phyloP scores from a whole-genome alignment of 225 moss, liverwort and hornwort species.

The Physcomitrellopsis africana region DNA sequence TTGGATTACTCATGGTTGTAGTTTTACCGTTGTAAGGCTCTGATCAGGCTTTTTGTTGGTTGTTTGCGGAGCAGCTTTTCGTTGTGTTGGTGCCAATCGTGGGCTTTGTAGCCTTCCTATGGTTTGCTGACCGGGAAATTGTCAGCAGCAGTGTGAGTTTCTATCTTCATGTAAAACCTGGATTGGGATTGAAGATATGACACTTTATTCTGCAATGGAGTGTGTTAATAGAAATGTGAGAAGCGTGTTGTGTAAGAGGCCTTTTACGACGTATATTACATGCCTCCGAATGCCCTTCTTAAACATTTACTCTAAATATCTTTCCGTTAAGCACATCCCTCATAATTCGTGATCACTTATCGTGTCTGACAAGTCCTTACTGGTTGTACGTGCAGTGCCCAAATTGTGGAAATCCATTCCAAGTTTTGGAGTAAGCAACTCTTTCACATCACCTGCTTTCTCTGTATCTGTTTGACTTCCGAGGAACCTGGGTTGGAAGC shows the following conservation, averaged over 20 bases:
- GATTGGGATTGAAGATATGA: slow-evolving; percentile 11
- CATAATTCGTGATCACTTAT: slow-evolving; percentile 7
- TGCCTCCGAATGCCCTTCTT: not conserved
- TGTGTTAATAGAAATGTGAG: not conserved
- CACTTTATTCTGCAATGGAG: slow-evolving; percentile 9
- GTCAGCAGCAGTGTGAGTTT: slow-evolving; percentile 95
- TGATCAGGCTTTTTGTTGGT: slow-evolving; percentile 28
- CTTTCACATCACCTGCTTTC: slow-evolving; percentile 3
- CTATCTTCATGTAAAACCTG: slow-evolving; percentile 39
- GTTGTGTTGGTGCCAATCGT: slow-evolving; percentile 81
- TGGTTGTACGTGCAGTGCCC: slow-evolving; percentile 72
- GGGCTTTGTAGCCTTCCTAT: slow-evolving; percentile 79
- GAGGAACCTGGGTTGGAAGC: slow-evolving; percentile 22
- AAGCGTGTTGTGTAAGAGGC: slow-evolving; percentile 2
- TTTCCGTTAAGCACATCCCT: not conserved
- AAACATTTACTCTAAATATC: slow-evolving; percentile 1
- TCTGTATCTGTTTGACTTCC: slow-evolving; percentile 2
- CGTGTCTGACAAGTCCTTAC: slow-evolving; percentile 25
- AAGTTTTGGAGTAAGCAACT: slow-evolving; percentile 85
- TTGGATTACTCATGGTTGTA: no score
- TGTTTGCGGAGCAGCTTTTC: slow-evolving; percentile 71
- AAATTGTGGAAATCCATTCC: slow-evolving; percentile 95
- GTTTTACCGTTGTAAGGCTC: not conserved
- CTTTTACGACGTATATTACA: slow-evolving; percentile 12
- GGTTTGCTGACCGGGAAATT: slow-evolving; percentile 99